Evolutionary conservation across 179 eudicot genomes (phyloP).

Genomic region (Heliamphora pulchella): DNA sequence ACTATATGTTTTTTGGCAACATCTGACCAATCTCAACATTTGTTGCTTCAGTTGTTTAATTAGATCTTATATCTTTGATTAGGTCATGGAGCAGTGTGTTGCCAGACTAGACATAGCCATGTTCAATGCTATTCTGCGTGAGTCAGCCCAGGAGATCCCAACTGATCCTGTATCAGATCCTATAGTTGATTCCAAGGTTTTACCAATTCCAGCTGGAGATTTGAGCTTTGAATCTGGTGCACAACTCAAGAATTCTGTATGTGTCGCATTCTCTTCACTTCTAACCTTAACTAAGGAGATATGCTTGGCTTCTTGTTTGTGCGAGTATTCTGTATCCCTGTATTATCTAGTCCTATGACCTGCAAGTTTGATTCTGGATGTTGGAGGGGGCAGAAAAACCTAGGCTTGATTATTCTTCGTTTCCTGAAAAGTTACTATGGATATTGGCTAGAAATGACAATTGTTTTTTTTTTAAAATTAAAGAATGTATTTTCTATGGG

Average conservation of each 20-base stretch:
- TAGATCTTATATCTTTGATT: slow-evolving; percentile 11
- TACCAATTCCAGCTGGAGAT: slow-evolving; percentile 93
- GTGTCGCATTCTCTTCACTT: slow-evolving; percentile 24
- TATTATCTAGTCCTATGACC: not conserved
- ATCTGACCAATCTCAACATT: not conserved
- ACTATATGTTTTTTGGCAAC: not conserved
- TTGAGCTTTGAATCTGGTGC: slow-evolving; percentile 98
- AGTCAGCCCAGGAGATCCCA: slow-evolving; percentile 82
- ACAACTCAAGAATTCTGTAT: slow-evolving; percentile 82
- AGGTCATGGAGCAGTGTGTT: slow-evolving; percentile 89
- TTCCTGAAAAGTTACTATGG: not conserved
- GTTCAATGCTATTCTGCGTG: slow-evolving; percentile 93
- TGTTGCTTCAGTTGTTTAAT: slow-evolving; percentile 10
- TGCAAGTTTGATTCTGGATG: not conserved
- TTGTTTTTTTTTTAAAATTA: not conserved
- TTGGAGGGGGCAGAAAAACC: not conserved
- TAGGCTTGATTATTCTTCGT: not conserved
- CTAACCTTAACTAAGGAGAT: not conserved
- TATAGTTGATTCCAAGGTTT: slow-evolving; percentile 68
- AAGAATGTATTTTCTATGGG: no score
- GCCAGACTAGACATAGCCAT: slow-evolving; percentile 88
- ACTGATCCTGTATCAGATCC: slow-evolving; percentile 96
- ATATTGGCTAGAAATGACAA: not conserved
- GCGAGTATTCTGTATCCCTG: not conserved
- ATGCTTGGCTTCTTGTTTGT: no score